phyloP scores from a whole-genome alignment of 2,329 filamentous ascomycete species.

The Alternaria sp. region DNA sequence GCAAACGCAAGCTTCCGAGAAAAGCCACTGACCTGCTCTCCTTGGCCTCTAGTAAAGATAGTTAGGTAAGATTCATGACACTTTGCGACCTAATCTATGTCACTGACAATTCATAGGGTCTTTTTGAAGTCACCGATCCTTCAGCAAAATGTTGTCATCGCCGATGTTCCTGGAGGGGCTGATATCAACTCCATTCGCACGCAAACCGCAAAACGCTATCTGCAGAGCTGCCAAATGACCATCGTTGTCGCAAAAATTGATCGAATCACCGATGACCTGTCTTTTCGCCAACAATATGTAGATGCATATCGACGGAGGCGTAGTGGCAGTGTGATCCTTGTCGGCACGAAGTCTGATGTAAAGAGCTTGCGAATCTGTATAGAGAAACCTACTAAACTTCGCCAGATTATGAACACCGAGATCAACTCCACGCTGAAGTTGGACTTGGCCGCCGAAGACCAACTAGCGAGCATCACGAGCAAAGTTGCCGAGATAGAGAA shows the following conservation, averaged over 20 bases:
- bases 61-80: constrained; percentile 11
- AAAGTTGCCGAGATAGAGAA: too few relatives aligned
- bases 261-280: constrained; percentile 18
- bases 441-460: too few relatives aligned
- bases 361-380: too few relatives aligned
- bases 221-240: constrained; percentile 31
- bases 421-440: too few relatives aligned
- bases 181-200: constrained; percentile 29
- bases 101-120: background rate
- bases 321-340: constrained; percentile 32
- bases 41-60: constrained; percentile 36
- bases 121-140: too few relatives aligned
- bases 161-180: constrained; percentile 28
- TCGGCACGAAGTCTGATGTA: constrained; percentile 32
- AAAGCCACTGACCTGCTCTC: constrained; percentile 23
- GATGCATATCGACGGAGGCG: constrained; percentile 27
- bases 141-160: too few relatives aligned
- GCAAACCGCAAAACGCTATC: constrained; percentile 19
- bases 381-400: too few relatives aligned
- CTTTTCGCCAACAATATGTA: constrained; percentile 19
- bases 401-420: too few relatives aligned
- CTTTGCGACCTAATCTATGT: background rate
- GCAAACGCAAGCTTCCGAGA: constrained; percentile 18
- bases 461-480: too few relatives aligned
- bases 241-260: constrained; percentile 32